Conservation (phyloP, 2,329 filamentous ascomycete genomes). For the Pseudocercospora macadamiae region DNA sequence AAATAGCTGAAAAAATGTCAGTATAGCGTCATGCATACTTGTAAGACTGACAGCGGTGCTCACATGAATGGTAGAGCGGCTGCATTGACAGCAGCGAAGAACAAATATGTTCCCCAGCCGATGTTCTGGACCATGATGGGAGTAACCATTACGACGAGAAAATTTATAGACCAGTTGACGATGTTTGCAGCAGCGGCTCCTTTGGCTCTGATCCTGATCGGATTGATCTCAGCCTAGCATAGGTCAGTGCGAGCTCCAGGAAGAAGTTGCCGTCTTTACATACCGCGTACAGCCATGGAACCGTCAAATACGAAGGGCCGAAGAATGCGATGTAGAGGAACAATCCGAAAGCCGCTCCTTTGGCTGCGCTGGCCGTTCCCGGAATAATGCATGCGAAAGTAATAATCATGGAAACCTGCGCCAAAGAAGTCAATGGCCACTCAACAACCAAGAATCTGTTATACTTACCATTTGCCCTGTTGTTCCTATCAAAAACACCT, state of each 20-base stretch:
- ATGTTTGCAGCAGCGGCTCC: constrained; percentile 25
- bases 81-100: constrained; percentile 52
- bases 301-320: constrained; percentile 54
- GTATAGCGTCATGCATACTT: neutral
- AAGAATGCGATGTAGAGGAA: constrained; percentile 72
- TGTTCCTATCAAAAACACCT: constrained; percentile 45
- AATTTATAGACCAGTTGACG: constrained; percentile 6
- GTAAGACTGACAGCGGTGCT: constrained; percentile 34
- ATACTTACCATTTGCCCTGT: constrained; percentile 51
- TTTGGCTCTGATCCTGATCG: constrained; percentile 57
- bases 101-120: constrained; percentile 41
- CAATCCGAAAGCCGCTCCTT: constrained; percentile 60
- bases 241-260: neutral
- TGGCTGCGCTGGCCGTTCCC: constrained; percentile 1
- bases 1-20: constrained; percentile 53
- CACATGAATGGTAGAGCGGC: constrained; percentile 57
- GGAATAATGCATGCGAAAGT: constrained; percentile 45
- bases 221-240: constrained; percentile 39
- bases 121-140: constrained; percentile 29
- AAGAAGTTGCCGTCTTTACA: neutral
- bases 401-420: constrained; percentile 50
- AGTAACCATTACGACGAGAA: constrained; percentile 10
- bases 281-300: constrained; percentile 27
- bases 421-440: too few relatives aligned
- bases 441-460: too few relatives aligned